These are phyloP conservation scores for Mortierella antarctica DNA, from an alignment of 192 early-diverging fungal species.

Conservation along the genomic window DNA sequence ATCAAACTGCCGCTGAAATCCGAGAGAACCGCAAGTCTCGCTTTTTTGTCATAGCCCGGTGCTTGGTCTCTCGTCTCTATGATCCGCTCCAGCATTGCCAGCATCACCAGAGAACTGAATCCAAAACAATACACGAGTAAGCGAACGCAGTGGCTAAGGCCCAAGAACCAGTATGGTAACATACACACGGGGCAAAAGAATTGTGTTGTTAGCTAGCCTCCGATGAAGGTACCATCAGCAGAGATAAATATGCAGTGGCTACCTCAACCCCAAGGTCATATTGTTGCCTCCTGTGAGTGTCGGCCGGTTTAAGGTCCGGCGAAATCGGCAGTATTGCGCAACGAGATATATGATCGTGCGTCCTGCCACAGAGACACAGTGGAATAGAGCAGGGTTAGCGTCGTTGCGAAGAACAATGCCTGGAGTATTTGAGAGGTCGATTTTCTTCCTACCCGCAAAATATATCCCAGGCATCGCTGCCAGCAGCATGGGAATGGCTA, in stretches of 20 bases:
- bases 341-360: constrained; percentile 6
- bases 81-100: constrained; percentile 21
- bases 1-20: constrained; percentile 37
- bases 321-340: constrained; percentile 3
- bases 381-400: not conserved
- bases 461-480: constrained; percentile 13
- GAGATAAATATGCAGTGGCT: not conserved
- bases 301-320: constrained; percentile 12
- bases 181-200: no score
- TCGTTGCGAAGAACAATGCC: constrained; percentile 4
- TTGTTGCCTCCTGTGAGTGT: not conserved
- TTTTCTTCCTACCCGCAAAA: constrained; percentile 8
- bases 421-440: not conserved
- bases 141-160: constrained; percentile 28
- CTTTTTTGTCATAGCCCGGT: not conserved
- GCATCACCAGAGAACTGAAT: constrained; percentile 11
- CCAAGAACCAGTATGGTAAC: not conserved
- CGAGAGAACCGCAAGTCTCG: constrained; percentile 3
- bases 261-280: constrained; percentile 27
- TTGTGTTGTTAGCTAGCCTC: no score
- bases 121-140: constrained; percentile 19
- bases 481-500: constrained; percentile 22
- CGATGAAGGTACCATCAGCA: not conserved
- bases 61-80: not conserved
- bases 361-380: not conserved